Base-by-base conservation (phyloP, 148 eudicot genomes). In the Polygonum maritimum region DNA sequence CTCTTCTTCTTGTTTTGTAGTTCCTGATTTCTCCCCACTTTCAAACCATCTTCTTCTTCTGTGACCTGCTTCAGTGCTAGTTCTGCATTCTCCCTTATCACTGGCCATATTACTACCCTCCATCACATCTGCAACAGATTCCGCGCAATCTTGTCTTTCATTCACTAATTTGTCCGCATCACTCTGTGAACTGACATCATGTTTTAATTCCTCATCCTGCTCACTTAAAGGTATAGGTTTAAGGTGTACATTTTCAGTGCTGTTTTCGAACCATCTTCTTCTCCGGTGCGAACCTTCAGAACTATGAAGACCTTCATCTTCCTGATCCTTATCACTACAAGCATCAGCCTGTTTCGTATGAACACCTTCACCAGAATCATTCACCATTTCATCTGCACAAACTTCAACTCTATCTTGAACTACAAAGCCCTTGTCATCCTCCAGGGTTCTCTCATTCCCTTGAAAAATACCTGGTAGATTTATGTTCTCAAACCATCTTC, bases 11-110 rank as follows among this genome's bases (percentile, higher is more conserved):
- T 77, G 75, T 71, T 44, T 44, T 44, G 76, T 73, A 19, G 69
- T 38, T 73, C 73, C 86, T 6, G 73, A 74, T 55, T 82, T 79
- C 44, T 76, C 79, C 74, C 52, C 84, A 38, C 80, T 80, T 79
- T 85, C 90, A 77, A 84, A 84, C 87, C 82, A 81, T 57, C 88
- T 80, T 76, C 73, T 85, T 79, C 85, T 78, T 81, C 86, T 80
- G 54, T 84, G 81, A 76, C 80, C 58, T 60, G 80, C 77, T 80
- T 82, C 89, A 52, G 74, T 76, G 76, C 80, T 79, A 80, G 45
- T 74, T 48, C 77, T 73, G 41, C 51, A 69, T 47, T 81, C 81
- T 62, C 77, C 87, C 63, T 74, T 75, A 70, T 76, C 62, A 73
- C 45, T 71, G 74, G 33, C 12, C 51, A 77, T 67, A 69, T 78